Percentiles rank a stretch among this genome's conserved stretches.
Conservation (phyloP, 2,329 filamentous ascomycete species). For the Chrysoporthe puriensis region DNA sequence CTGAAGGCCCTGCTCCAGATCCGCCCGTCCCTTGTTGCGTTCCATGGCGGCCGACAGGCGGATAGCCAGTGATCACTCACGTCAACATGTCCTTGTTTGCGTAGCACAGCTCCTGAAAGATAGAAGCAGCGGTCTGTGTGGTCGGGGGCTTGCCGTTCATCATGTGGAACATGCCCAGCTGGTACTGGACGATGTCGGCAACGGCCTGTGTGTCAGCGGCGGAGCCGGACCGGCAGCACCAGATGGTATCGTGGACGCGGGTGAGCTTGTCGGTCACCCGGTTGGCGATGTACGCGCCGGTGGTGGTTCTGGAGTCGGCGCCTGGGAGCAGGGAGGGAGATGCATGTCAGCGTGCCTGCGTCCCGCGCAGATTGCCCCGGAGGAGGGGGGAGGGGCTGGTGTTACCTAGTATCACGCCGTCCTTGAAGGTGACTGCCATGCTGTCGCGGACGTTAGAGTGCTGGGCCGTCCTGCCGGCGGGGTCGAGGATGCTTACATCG, state of each 20-base stretch:
- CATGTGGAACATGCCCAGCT: constrained; percentile 90
- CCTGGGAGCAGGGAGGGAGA: constrained; percentile 49
- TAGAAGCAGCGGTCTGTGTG: constrained; percentile 90
- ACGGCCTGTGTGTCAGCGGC: constrained; percentile 98
- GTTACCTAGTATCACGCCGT: constrained; percentile 88
- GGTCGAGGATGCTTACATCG: constrained; percentile 68
- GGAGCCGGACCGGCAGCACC: constrained; percentile 98
- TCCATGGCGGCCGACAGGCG: neutral
- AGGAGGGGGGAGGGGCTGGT: constrained; percentile 32
- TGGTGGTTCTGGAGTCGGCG: constrained; percentile 96
- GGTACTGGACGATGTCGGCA: constrained; percentile 96
- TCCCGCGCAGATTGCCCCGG: neutral
- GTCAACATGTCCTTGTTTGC: constrained; percentile 92
- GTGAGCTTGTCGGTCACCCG: constrained; percentile 99
- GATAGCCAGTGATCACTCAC: constrained; percentile 52
- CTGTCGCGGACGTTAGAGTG: constrained; percentile 50
- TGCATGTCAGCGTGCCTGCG: neutral
- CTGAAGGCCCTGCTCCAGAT: neutral
- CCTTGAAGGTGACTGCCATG: constrained; percentile 99
- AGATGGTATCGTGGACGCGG: constrained; percentile 97
- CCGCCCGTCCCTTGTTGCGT: neutral
- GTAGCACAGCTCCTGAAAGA: constrained; percentile 99
- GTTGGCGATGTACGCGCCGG: constrained; percentile 97
- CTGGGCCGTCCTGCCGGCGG: constrained; percentile 13
- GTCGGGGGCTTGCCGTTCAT: constrained; percentile 87